Conservation (phyloP, 306 rosid genomes). For the Begonia loranthoides region DNA sequence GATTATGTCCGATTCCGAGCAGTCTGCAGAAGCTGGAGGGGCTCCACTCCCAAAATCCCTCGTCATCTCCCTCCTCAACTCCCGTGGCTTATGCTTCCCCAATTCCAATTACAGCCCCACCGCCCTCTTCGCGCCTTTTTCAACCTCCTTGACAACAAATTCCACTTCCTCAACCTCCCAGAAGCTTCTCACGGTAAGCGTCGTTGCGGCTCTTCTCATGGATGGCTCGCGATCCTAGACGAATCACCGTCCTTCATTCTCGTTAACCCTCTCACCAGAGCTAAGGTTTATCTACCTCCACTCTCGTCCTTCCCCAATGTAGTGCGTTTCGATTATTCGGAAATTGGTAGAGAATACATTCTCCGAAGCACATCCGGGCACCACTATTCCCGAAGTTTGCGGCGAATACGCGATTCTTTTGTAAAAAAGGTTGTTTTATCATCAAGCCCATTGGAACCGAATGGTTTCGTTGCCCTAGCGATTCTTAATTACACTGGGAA, state of each 20-base stretch:
- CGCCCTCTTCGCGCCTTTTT: conserved; percentile 31
- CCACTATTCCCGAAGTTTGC: conserved; percentile 17
- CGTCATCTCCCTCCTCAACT: conserved; percentile 51
- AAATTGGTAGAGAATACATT: conserved; percentile 42
- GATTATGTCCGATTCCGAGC: conserved; percentile 43
- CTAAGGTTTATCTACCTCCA: conserved; percentile 37
- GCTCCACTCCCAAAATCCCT: conserved; percentile 28
- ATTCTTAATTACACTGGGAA: conserved; percentile 26
- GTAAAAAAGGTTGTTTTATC: conserved; percentile 44
- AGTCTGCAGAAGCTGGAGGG: conserved; percentile 36
- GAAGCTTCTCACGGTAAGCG: conserved; percentile 34
- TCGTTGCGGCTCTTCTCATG: conserved; percentile 58
- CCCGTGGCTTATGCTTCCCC: conserved; percentile 63
- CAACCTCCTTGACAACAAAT: conserved; percentile 27
- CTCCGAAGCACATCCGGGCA: conserved; percentile 20
- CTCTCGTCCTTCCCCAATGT: conserved; percentile 52
- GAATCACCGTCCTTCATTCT: conserved; percentile 40
- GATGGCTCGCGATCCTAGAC: conserved; percentile 44
- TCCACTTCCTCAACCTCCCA: conserved; percentile 43
- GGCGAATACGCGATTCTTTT: conserved; percentile 42
- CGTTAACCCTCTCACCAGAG: conserved; percentile 42
- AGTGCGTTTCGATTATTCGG: conserved; percentile 28
- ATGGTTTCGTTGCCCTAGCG: conserved; percentile 32
- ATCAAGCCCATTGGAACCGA: conserved; percentile 15
- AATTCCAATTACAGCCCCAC: conserved; percentile 2